Base-by-base conservation (phyloP, 441 rosid genomes). In the Erysimum pusillum region DNA sequence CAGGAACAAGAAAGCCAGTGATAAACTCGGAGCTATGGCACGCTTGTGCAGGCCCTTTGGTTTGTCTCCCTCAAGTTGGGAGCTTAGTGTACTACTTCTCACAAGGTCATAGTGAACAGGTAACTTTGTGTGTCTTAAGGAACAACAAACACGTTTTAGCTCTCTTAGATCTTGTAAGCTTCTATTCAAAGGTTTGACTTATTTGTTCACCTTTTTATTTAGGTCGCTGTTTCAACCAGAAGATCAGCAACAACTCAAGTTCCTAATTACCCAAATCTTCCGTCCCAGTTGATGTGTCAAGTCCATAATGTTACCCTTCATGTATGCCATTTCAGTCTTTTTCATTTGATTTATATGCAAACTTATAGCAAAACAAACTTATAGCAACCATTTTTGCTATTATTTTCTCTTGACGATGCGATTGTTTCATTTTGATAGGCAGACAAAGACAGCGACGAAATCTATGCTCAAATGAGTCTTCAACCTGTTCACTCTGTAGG, bases 21-120 rank as follows among this genome's bases (percentile, higher is more conserved):
- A 89, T 95, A 34, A 91, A 86, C 83, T 90, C 97, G 28, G 96
- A 91, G 91, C 84, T 95, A 42, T 95, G 99, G 99, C 91, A 95
- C 71, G 97, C 98, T 28, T 95, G 98, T 78, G 98, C 99, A n/a
- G 99, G 99, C 56, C 99, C 99, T 28, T 90, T 95, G 74, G 99
- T 91, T 76, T 88, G 82, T 66, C 80, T 95, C 77, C 99, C 99
- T 85, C 99, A 87, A 79, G 87, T 93, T 45, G 99, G 99, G 34
- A 88, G 92, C 77, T 92, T 95, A 38, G 97, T 89, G 69, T 90
- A 90, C 77, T 95, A 93, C 78, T 93, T 95, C 76, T 95, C 99
- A 77, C 99, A 95, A 81, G 99, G 99, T 51, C 99, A 93, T 64
- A 93, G 97, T 20, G 98, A 95, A 79, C 99, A 95, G 99, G 99